Evolutionary conservation across 208 protist genomes (phyloP).

Genomic region (Leptomonas seymouri): DNA sequence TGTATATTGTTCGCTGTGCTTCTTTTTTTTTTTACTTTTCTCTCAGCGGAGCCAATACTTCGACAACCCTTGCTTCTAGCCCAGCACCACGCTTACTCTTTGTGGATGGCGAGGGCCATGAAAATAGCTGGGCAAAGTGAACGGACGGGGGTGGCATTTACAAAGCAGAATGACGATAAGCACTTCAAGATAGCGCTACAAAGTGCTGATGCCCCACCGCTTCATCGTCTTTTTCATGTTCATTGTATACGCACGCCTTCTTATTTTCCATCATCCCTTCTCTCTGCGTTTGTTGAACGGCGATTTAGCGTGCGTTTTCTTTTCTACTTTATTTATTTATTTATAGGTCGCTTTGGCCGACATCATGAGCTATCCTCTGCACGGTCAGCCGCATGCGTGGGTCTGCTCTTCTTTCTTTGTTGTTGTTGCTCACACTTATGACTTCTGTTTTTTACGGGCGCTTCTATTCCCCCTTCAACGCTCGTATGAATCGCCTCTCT

Average conservation of each 20-base stretch:
- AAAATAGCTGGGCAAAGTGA: constrained; percentile 1
- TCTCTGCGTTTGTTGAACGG: neutral
- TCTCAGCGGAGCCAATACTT: too few relatives aligned
- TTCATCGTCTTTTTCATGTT: neutral
- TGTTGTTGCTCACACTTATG: constrained; percentile 14
- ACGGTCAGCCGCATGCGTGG: constrained; percentile 1
- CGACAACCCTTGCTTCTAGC: too few relatives aligned
- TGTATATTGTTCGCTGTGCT: too few relatives aligned
- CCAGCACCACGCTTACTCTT: too few relatives aligned
- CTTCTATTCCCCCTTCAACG: neutral
- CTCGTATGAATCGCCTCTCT: neutral
- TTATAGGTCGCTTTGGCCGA: neutral
- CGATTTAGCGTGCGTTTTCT: constrained; percentile 5
- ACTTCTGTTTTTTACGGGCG: constrained; percentile 6
- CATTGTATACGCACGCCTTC: neutral
- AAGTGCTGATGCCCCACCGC: neutral
- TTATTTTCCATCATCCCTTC: too few relatives aligned
- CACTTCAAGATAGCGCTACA: neutral
- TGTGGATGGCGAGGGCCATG: neutral
- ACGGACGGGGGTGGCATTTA: neutral
- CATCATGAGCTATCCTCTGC: constrained; percentile 3
- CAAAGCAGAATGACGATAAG: neutral
- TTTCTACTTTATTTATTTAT: neutral
- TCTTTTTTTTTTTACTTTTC: too few relatives aligned
- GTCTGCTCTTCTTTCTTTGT: constrained; percentile 6